These are phyloP conservation scores for Candida parachauliodes DNA, from an alignment of 805 yeast genomes.

Conservation along the genomic window DNA sequence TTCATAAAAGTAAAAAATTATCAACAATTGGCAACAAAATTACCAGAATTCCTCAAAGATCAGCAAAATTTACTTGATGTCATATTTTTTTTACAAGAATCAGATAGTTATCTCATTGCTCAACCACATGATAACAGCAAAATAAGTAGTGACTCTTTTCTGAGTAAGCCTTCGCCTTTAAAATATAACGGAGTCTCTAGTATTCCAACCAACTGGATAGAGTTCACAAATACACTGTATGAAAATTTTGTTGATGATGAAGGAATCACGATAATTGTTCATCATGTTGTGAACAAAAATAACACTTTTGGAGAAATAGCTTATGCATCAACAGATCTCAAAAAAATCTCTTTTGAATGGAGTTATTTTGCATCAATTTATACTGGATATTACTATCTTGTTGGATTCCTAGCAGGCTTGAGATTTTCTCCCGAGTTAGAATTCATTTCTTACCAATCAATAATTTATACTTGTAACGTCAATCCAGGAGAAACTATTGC, in stretches of 20 bases:
- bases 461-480: conserved; percentile 8
- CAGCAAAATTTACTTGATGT: no score
- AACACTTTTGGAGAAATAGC: conserved; percentile 4
- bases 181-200: no score
- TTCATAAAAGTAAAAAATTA: no score
- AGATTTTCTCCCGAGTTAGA: conserved; percentile 9
- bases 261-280: conserved; percentile 8
- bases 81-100: no score
- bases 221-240: not conserved
- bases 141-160: no score
- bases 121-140: no score
- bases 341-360: conserved; percentile 1
- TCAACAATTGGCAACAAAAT: not conserved
- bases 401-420: conserved; percentile 5
- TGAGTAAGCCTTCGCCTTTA: not conserved
- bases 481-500: conserved; percentile 5
- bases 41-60: not conserved
- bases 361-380: conserved; percentile 3
- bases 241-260: not conserved
- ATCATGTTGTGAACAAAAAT: conserved; percentile 1
- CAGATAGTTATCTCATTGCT: no score
- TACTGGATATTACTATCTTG: conserved; percentile 4
- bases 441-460: not conserved
- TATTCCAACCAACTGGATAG: conserved; percentile 9
- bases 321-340: conserved; percentile 1